Evolutionary conservation across 2,329 filamentous ascomycete species (phyloP), one percentile per base, ranked within the genome.

Genomic region (Xylaria multiplex): DNA sequence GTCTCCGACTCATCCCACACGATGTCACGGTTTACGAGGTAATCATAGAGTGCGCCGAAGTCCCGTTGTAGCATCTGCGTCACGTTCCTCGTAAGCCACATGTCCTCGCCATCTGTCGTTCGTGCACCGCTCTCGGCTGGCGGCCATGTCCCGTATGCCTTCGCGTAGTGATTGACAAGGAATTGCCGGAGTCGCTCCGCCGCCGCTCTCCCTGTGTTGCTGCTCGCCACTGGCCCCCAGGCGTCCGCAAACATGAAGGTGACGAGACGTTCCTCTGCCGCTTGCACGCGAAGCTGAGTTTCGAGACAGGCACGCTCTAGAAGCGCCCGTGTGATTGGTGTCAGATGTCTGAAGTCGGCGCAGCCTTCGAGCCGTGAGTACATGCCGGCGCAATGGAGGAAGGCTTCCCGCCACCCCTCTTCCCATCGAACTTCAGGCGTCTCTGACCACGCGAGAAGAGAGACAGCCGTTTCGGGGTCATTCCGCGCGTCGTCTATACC

Each of bases 31-130:
- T 92, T 86, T 16, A 92, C 89, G 1, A 92, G 79, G 68, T 90
- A 91, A 72, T 92, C 89, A 71, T 92, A 92, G 1, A 92, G 79
- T 0, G 87, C 86, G 2, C 88, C 87, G 71, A 92, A 91, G 69
- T 92, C 90, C 37, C 80, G 81, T 69, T 90, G 88, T n/a, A 92
- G 75, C 2, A 80, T 81, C 53, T 84, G 81, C 0, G 83, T 83
- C 19, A 91, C 75, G 2, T 81, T 83, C 46, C 90, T 82, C 4
- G 85, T 89, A 13, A 92, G 80, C 89, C 89, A 91, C 45, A 81
- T 81, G 9, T 85, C 82, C 37, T 84, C 79, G 8, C 76, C 81
- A 0, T 80, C 78, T 2, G 43, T 70, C 58, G 59, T 79, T 73
- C 69, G 70, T 45, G 67, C 59, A 54, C 72, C 71, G 5, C 59